Conservation (phyloP, 805 yeast species). For the Debaryomyces prosopidis region DNA sequence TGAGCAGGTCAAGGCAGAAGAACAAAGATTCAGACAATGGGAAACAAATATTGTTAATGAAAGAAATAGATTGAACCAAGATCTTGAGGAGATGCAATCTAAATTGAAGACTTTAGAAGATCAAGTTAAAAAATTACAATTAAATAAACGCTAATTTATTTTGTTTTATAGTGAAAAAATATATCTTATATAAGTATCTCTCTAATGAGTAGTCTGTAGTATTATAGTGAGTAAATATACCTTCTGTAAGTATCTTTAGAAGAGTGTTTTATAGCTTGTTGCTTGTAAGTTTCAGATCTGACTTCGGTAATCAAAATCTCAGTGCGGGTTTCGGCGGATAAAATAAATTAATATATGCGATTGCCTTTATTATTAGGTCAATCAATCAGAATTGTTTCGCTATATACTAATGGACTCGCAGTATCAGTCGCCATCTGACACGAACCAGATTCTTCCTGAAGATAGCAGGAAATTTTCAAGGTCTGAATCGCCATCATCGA, state of each 20-base stretch:
- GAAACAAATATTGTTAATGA: constrained; percentile 94
- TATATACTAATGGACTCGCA: neutral
- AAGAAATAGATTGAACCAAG: constrained; percentile 90
- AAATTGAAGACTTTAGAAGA: constrained; percentile 75
- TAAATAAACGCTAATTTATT: constrained; percentile 26
- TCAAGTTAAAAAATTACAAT: constrained; percentile 61
- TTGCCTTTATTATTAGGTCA: no score
- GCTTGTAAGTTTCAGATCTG: no score
- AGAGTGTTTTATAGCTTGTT: no score
- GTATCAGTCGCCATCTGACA: neutral
- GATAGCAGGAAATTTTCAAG: neutral
- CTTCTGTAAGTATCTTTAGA: no score
- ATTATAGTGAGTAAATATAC: no score
- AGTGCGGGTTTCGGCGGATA: constrained; percentile 5
- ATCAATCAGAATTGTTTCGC: neutral
- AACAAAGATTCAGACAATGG: constrained; percentile 98
- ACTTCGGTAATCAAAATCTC: neutral
- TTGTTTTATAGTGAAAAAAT: constrained; percentile 2
- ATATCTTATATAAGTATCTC: neutral
- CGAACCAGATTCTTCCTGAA: neutral
- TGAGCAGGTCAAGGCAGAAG: constrained; percentile 94
- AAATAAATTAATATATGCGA: neutral
- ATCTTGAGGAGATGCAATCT: constrained; percentile 83
- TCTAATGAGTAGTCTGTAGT: no score
- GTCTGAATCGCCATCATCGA: neutral